phyloP scores from a whole-genome alignment of 2,329 filamentous ascomycete genomes.

The Diaporthe caulivora region DNA sequence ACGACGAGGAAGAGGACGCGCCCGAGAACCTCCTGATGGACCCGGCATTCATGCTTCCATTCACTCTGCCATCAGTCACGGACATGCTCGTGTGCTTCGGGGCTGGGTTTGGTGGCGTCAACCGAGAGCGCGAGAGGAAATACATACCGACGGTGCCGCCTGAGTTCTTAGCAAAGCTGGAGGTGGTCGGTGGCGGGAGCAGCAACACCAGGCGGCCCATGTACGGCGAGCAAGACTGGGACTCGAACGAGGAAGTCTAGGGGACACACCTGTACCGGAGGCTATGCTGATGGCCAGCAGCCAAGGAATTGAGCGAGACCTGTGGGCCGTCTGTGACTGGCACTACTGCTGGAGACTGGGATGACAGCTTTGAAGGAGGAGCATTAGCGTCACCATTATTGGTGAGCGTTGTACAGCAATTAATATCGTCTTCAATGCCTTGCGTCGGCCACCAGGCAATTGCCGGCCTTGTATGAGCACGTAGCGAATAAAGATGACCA shows the following conservation, averaged over 20 bases:
- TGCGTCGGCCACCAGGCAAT: constrained; percentile 1
- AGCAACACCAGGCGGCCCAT: constrained; percentile 61
- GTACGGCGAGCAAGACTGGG: constrained; percentile 75
- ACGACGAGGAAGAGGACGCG: constrained; percentile 75
- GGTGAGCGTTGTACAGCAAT: constrained; percentile 25
- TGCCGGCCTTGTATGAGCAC: constrained; percentile 22
- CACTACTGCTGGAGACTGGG: constrained; percentile 5
- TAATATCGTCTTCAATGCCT: constrained; percentile 30
- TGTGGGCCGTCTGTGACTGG: constrained; percentile 15
- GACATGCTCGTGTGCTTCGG: constrained; percentile 98
- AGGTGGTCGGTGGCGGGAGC: constrained; percentile 62
- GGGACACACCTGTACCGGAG: not conserved
- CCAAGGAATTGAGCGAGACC: constrained; percentile 24
- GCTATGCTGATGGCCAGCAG: constrained; percentile 10
- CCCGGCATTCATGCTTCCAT: constrained; percentile 91
- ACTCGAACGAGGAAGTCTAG: constrained; percentile 70
- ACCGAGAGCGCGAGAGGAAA: constrained; percentile 90
- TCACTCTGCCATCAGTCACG: constrained; percentile 93
- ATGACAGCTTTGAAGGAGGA: not conserved
- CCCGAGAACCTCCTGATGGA: constrained; percentile 85
- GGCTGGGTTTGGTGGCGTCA: constrained; percentile 92
- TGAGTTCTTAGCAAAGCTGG: constrained; percentile 91
- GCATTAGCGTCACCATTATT: constrained; percentile 19
- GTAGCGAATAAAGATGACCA: not conserved
- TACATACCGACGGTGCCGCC: constrained; percentile 96